Base-by-base conservation (phyloP, 2,329 filamentous ascomycete species). In the Mollisiaceae sp. region DNA sequence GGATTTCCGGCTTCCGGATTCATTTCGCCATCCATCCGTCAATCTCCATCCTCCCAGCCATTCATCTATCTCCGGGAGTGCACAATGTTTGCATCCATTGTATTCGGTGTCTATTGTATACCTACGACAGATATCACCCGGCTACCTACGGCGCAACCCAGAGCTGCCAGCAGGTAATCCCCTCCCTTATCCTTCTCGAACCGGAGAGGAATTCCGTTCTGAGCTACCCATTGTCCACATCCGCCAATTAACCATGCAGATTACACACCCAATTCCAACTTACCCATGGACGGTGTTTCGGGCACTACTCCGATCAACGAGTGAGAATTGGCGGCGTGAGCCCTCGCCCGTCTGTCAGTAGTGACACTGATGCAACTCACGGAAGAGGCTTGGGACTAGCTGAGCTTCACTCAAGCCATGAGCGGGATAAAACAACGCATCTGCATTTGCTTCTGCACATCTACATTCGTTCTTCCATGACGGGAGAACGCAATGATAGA, bases 131-230 rank as follows among this genome's bases (percentile, higher is more conserved):
- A 32, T 3, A 32, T 32, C 65, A 69, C 54, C 62, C 65, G 65
- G 67, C 45, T 68, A 68, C 63, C 65, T 71, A 62, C 65, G 64
- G 67, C 59, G 65, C 58, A 69, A 65, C 64, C 63, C 43, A 63
- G 64, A 35, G 18, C 47, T n/a, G 27, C 35, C 59, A 32, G 55
- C 39, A 38, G 36, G 22, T 45, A 38, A 32, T 18, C 22, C 35
- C 55, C 8, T 58, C n/a, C 15, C 8, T 36, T 47, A 32, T n/a
- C 60, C 27, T 35, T 35, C 47, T 27, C n/a, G 60, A 27, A 43
- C 18, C 20, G 41, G 36, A 20, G 38, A 32, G 24, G 27, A 6
- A 32, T 3, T 32, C 27, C 27, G 27, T 32, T 32, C 27, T 32
- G 3, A 32, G 27, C 27, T 32, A 32, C 27, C 36, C n/a, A 58